Evolutionary conservation across 768 basidiomycete genomes (phyloP), one percentile per base, ranked within the genome.

Genomic region (Bullera alba): DNA sequence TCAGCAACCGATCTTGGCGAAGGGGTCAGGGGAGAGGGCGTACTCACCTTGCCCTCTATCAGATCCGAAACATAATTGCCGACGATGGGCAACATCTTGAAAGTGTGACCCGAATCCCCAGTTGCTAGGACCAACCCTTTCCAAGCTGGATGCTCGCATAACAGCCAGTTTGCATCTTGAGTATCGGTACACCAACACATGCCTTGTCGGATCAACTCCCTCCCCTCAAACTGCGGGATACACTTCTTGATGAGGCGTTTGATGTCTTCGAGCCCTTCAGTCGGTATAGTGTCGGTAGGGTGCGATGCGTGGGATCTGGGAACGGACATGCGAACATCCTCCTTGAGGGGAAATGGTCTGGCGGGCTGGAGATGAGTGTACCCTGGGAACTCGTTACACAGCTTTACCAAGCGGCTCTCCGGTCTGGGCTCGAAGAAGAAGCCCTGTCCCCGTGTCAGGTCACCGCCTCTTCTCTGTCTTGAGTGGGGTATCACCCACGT

Each of bases 161-260:
- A 39, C 8, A 70, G 45, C 66, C 63, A 66, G 14, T 65, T 51
- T 0, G 60, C 63, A 34, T 70, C 69, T 16, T 50, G 54, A 0
- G 69, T 66, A 34, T 70, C 61, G 14, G 65, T 67, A 46, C 64
- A 65, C 62, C 67, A 69, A 38, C 69, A 70, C 55, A 67, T 65
- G 14, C 38, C 38, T 22, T 41, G 38, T 10, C 21, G 10, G 38
- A 41, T 41, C 38, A 41, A 41, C 21, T 8, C 12, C 28, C 53
- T 27, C 15, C 48, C 55, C 3, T 21, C 29, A 23, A 60, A 43
- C 2, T 51, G 39, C 0, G 71, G 71, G 19, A 73, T 55, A 46
- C 60, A 58, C n/a, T 58, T 58, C 17, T 52, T 36, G 23, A 73
- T 58, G 2, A 66, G 44, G 3, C 53, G 36, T 14, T 56, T 45